Base-by-base conservation (phyloP, 305 asterid genomes). In the Petunia hybrid region DNA sequence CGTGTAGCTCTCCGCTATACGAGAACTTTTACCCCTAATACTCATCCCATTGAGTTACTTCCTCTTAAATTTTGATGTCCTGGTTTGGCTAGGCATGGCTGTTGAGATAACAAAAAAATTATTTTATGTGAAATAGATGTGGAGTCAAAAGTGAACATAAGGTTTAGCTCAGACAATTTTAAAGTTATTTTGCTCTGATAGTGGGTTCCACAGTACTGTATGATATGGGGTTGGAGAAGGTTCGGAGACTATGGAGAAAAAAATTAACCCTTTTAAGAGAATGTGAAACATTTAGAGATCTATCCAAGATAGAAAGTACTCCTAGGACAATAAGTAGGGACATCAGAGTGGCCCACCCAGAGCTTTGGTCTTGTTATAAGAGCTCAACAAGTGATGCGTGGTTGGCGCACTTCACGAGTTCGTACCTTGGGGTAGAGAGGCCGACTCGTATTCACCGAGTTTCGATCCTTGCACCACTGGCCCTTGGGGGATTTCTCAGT, bases 11-110 rank as follows among this genome's bases (percentile, higher is more conserved):
- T 46, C 77, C 46, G 57, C 61, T 68, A 16, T 42, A 68, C 8
- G 59, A 16, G 59, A 22, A 4, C 35, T 16, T 7, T 57, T 9
- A 3, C 40, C 1, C 57, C 16, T 4, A 69, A 57, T 14, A n/a
- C 3, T 57, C 36, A 57, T n/a, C 2, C 2, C 8, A n/a, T 59
- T 59, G 64, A 59, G 38, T 22, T 22, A 13, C 4, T 3, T 35
- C 78, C 62, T 73, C 4, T 51, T 39, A 51, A 31, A 73, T 48
- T 12, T 73, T 12, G 63, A 48, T 73, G 63, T 73, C 78, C 46
- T 73, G 51, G 78, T n/a, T 35, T 73, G 61, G 76, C 43, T 35
- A 73, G 9, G 63, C 62, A 73, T 73, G 45, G 8, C 78, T 51
- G 35, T 73, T 13, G 63, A 73, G 60, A 31, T 48, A 12, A 42